A percentile compares a stretch with the other conserved stretches of the same genome.
phyloP scores from a whole-genome alignment of 768 basidiomycete genomes.

The Tremella fuciformis region DNA sequence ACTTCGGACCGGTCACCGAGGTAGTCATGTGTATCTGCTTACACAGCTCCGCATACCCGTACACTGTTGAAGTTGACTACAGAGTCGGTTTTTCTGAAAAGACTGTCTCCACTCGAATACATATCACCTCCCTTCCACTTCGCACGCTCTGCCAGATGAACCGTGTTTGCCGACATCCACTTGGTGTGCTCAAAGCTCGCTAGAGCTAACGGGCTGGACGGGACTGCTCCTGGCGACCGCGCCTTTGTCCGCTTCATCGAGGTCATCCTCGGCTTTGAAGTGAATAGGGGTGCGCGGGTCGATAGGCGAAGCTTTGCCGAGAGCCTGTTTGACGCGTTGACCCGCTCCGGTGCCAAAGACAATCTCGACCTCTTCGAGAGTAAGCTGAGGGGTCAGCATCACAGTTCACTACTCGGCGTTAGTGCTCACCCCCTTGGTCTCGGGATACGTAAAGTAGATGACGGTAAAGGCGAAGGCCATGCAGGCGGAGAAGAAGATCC shows the following conservation, averaged over 20 bases:
- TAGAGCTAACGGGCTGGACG: no score
- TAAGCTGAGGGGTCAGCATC: constrained; percentile 21
- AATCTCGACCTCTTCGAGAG: constrained; percentile 34
- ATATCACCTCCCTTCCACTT: no score
- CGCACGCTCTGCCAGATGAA: no score
- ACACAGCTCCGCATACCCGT: no score
- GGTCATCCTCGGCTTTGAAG: not conserved
- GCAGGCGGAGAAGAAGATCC: constrained; percentile 37
- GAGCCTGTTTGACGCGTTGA: constrained; percentile 31
- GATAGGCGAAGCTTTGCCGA: constrained; percentile 15
- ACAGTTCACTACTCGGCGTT: not conserved
- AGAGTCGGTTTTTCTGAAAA: no score
- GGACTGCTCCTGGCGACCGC: not conserved
- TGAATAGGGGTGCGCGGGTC: constrained; percentile 25
- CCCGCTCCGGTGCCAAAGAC: constrained; percentile 36
- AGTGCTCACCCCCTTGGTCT: constrained; percentile 34
- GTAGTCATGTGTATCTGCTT: no score
- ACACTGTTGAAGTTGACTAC: no score
- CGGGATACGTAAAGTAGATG: constrained; percentile 36
- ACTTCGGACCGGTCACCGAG: no score
- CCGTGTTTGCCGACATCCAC: no score
- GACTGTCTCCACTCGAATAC: no score
- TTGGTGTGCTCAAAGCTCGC: no score
- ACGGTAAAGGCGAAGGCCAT: constrained; percentile 29
- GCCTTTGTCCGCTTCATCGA: constrained; percentile 1